These are phyloP conservation scores for Aspergillus leporis DNA, from an alignment of 495 filamentous ascomycete genomes.

Conservation along the genomic window DNA sequence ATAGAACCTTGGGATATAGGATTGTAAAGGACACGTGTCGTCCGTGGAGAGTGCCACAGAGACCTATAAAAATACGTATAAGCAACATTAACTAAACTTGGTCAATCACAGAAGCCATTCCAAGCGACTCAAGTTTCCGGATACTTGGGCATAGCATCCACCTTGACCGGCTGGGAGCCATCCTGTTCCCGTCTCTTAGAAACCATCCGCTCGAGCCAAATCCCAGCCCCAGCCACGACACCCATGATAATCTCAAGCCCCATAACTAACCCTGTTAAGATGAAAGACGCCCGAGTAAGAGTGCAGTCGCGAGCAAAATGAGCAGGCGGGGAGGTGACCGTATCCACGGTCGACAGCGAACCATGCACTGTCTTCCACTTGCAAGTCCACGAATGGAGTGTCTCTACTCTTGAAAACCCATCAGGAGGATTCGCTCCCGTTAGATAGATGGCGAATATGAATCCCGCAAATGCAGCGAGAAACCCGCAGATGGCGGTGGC, in stretches of 20 bases:
- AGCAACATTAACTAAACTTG: no score
- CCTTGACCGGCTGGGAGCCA: constrained; percentile 29
- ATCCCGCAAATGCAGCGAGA: constrained; percentile 39
- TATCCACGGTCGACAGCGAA: neutral
- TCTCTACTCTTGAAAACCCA: constrained; percentile 42
- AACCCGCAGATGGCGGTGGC: constrained; percentile 37
- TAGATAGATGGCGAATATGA: constrained; percentile 45
- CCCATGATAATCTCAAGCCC: constrained; percentile 49
- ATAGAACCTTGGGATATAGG: no score
- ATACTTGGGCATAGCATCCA: constrained; percentile 35
- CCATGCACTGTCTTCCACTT: constrained; percentile 39
- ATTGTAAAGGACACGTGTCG: no score
- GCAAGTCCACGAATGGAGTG: constrained; percentile 54
- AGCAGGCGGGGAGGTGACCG: constrained; percentile 24
- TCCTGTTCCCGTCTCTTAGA: constrained; percentile 31
- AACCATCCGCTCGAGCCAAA: constrained; percentile 42
- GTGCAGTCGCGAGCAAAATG: constrained; percentile 48
- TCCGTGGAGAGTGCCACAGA: no score
- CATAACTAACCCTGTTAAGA: constrained; percentile 42
- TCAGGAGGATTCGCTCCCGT: constrained; percentile 39
- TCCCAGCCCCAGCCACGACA: constrained; percentile 36
- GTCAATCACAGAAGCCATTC: no score
- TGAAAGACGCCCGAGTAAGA: constrained; percentile 40
- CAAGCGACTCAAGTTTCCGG: constrained; percentile 1
- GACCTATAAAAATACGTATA: no score